Evolutionary conservation across 2,329 filamentous ascomycete species (phyloP).

Genomic region (Aspergillus melleus): DNA sequence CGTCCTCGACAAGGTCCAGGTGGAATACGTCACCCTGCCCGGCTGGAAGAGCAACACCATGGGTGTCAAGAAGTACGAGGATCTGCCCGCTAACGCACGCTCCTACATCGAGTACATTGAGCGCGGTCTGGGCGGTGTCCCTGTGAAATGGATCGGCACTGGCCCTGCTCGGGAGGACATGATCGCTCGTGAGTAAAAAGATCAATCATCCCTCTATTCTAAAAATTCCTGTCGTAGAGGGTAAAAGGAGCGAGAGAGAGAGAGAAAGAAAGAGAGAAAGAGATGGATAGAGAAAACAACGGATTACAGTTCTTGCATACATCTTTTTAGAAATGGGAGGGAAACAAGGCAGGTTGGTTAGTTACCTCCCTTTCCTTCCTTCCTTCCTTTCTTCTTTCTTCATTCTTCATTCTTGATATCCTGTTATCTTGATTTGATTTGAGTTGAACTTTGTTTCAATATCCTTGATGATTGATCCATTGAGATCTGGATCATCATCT

Average conservation of each 20-base stretch:
- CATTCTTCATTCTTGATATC: constrained; percentile 1
- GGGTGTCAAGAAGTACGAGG: constrained; percentile 56
- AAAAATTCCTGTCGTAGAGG: not conserved
- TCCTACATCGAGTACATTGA: constrained; percentile 65
- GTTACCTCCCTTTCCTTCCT: not conserved
- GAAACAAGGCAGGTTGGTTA: constrained; percentile 1
- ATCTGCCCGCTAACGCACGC: constrained; percentile 58
- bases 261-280: not conserved
- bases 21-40: constrained; percentile 59
- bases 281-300: not conserved
- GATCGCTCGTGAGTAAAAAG: constrained; percentile 49
- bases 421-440: not conserved
- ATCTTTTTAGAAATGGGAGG: not conserved
- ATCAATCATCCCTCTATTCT: not conserved
- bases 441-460: constrained; percentile 1
- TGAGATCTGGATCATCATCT: not conserved
- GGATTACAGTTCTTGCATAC: not conserved
- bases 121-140: constrained; percentile 54
- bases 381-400: not conserved
- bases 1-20: constrained; percentile 54
- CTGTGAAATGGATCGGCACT: constrained; percentile 64
- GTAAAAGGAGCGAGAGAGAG: not conserved
- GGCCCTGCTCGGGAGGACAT: constrained; percentile 63
- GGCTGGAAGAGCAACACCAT: constrained; percentile 64
- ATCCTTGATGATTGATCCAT: constrained; percentile 3